Evolutionary conservation across 768 basidiomycete genomes (phyloP), one percentile per base, ranked within the genome.

Genomic region (Hebeloma cylindrosporum): DNA sequence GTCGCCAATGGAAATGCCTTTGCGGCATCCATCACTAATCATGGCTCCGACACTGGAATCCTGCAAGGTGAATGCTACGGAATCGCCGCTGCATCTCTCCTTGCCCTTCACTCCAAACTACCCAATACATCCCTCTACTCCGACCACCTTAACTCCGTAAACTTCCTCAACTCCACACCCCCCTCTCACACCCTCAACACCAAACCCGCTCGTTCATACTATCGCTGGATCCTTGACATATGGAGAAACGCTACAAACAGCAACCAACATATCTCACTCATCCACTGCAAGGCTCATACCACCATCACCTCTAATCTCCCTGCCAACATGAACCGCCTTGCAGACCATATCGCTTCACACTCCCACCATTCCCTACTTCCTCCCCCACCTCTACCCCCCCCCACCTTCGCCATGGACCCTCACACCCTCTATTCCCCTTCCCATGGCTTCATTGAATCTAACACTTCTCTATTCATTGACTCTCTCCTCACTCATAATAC

Each of bases 201-300:
- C 21, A 47, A 40, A 29, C 27, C 29, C n/a, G 45, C 20, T 16
- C 28, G 28, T 5, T 47, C 45, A 13, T 31, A 39, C 20, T 47
- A 47, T 23, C 37, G 30, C 11, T 47, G 45, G 45, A 47, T 47
- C 21, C 38, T 47, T 2, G 11, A 31, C 9, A 40, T 47, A 8
- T 40, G 38, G 34, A 27, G 34, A 0, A 17, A 40, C n/a, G 36
- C 20, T n/a, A n/a, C n/a, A 5, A 18, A 26, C 3, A 2, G 7
- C 2, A 36, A 45, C n/a, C 21, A 27, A 0, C 16, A 31, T 11
- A 28, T 30, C 13, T 38, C 30, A 2, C 45, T 40, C 23, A 13
- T 14, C 7, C 44, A 45, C 18, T 22, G 10, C n/a, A 33, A 40
- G 26, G 45, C 38, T 9, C 38, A 47, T 13, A 41, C 40, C 13